These are phyloP conservation scores for Leishmania tropica DNA, from an alignment of 208 protist species.

Conservation along the genomic window DNA sequence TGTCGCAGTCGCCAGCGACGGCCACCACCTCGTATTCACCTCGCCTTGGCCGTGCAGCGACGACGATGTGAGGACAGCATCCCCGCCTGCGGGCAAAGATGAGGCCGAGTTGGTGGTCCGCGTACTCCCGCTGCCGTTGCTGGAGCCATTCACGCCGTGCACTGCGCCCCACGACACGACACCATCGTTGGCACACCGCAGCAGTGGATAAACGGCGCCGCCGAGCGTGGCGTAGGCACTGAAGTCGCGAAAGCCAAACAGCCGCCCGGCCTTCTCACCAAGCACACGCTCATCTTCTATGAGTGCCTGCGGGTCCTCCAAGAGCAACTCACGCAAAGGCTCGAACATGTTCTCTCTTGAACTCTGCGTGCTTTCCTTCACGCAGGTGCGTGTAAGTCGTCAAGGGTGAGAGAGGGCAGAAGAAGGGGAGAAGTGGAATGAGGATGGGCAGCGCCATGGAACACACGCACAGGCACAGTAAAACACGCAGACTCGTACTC, in stretches of 20 bases:
- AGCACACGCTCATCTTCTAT: slow-evolving; percentile 46
- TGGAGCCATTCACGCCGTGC: neutral
- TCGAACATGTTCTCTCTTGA: slow-evolving; percentile 53
- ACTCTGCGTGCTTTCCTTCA: neutral
- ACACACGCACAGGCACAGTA: neutral
- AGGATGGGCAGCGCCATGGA: neutral
- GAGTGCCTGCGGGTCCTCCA: slow-evolving; percentile 36
- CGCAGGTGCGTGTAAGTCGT: neutral
- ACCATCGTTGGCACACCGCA: slow-evolving; percentile 46
- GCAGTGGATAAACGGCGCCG: slow-evolving; percentile 53
- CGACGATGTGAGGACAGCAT: neutral
- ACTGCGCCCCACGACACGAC: slow-evolving; percentile 34
- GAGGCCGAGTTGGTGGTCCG: neutral
- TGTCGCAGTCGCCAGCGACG: neutral
- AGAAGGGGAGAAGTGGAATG: neutral
- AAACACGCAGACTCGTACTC: neutral
- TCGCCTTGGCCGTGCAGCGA: slow-evolving; percentile 6
- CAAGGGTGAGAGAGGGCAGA: neutral
- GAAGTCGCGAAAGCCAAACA: slow-evolving; percentile 53
- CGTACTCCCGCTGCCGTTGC: neutral
- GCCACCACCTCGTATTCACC: slow-evolving; percentile 2
- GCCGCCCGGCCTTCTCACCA: slow-evolving; percentile 60
- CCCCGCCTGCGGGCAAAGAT: neutral
- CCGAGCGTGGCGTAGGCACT: slow-evolving; percentile 50
- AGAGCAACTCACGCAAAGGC: slow-evolving; percentile 62